These are phyloP conservation scores for Pseudocercospora fijiensis DNA, from an alignment of 2,329 filamentous ascomycete genomes.

Conservation along the genomic window DNA sequence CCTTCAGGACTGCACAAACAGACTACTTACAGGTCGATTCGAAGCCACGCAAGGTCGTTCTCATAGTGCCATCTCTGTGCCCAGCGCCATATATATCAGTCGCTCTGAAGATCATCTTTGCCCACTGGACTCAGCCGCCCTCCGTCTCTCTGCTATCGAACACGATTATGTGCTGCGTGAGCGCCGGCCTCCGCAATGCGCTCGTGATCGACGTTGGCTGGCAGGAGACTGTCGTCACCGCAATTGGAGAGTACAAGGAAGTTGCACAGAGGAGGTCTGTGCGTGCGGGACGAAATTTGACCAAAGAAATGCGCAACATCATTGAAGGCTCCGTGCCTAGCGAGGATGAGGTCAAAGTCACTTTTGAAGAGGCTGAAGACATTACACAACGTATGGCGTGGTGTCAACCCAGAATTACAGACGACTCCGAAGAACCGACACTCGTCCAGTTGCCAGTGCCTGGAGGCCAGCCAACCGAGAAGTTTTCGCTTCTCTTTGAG, in stretches of 20 bases:
- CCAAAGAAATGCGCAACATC: constrained; percentile 66
- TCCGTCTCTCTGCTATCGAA: constrained; percentile 77
- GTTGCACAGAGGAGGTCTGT: constrained; percentile 68
- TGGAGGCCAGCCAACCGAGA: constrained; percentile 26
- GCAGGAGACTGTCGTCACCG: constrained; percentile 82
- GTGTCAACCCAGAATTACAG: constrained; percentile 55
- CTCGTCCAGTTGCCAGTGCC: constrained; percentile 32
- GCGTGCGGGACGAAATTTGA: constrained; percentile 70
- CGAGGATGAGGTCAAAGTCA: constrained; percentile 42
- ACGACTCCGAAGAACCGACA: constrained; percentile 8
- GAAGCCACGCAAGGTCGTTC: constrained; percentile 65
- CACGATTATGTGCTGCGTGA: constrained; percentile 70
- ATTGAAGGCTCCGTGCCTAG: constrained; percentile 57
- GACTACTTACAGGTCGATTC: constrained; percentile 72
- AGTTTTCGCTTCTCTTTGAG: constrained; percentile 65
- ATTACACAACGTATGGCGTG: constrained; percentile 72
- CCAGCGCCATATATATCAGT: constrained; percentile 76
- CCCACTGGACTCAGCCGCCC: constrained; percentile 74
- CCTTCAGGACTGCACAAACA: constrained; percentile 76
- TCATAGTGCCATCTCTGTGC: constrained; percentile 74
- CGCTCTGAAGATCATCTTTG: constrained; percentile 75
- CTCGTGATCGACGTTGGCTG: constrained; percentile 89
- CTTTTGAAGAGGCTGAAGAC: constrained; percentile 79
- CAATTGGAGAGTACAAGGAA: constrained; percentile 87
- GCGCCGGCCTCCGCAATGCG: constrained; percentile 80